Evolutionary conservation across 345 rosid genomes (phyloP).

Genomic region (Cochlearia excelsa): DNA sequence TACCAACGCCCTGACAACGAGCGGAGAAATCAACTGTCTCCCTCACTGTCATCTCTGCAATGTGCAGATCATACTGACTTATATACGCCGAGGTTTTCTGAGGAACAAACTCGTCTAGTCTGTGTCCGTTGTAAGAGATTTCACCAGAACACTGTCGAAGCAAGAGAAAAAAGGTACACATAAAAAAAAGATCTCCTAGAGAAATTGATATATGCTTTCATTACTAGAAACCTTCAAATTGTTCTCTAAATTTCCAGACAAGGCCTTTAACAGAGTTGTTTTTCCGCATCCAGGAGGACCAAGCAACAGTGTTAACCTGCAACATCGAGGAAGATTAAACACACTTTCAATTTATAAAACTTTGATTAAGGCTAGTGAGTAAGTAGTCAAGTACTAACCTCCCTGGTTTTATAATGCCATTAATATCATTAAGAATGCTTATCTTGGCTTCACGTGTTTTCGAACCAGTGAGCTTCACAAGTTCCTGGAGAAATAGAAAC

Average conservation of each 20-base stretch:
- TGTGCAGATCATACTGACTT: slow-evolving; percentile 55
- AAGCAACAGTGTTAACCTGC: slow-evolving; percentile 71
- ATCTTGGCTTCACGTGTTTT: slow-evolving; percentile 48
- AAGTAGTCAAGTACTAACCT: slow-evolving; percentile 41
- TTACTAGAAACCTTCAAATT: slow-evolving; percentile 50
- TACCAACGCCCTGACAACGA: slow-evolving; percentile 56
- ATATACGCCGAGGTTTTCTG: slow-evolving; percentile 56
- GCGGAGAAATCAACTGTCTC: slow-evolving; percentile 61
- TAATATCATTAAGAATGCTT: slow-evolving; percentile 54
- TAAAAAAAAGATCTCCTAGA: background rate
- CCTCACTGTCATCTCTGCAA: slow-evolving; percentile 59
- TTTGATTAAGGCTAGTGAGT: slow-evolving; percentile 6
- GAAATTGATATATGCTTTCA: background rate
- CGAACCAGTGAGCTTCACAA: slow-evolving; percentile 42
- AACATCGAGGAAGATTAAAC: slow-evolving; percentile 2
- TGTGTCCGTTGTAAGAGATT: slow-evolving; percentile 45
- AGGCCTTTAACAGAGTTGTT: slow-evolving; percentile 64
- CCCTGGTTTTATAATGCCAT: slow-evolving; percentile 66
- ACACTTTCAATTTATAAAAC: background rate
- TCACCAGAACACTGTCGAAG: slow-evolving; percentile 49
- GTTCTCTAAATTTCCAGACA: slow-evolving; percentile 59
- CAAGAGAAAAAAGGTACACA: slow-evolving; percentile 18
- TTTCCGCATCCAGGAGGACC: slow-evolving; percentile 92
- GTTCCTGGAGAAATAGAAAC: slow-evolving; percentile 41
- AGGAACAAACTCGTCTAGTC: slow-evolving; percentile 51